phyloP scores from a whole-genome alignment of 768 basidiomycete genomes.

The Dentipellis fragilis region DNA sequence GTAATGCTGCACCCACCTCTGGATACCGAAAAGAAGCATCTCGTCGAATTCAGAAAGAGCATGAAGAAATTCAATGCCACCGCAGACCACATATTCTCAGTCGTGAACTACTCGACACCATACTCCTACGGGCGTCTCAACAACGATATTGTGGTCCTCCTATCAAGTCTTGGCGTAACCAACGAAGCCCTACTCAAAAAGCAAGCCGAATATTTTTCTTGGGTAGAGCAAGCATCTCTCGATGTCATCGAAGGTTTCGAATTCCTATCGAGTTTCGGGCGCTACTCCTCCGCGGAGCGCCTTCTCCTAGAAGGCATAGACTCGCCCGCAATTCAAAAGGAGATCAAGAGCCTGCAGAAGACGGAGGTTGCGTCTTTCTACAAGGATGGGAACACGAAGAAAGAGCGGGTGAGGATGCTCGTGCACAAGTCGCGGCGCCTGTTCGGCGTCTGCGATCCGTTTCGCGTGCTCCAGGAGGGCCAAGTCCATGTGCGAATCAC shows the following conservation, averaged over 20 bases:
- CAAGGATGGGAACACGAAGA: constrained; percentile 35
- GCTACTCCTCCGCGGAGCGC: constrained; percentile 39
- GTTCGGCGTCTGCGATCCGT: constrained; percentile 63
- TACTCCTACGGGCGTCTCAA: constrained; percentile 59
- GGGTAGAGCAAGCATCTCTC: constrained; percentile 41
- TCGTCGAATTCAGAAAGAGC: constrained; percentile 53
- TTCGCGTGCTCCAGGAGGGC: constrained; percentile 49
- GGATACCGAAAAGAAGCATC: constrained; percentile 32
- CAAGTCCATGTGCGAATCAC: constrained; percentile 55
- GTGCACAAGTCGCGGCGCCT: constrained; percentile 52
- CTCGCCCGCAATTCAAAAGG: constrained; percentile 26
- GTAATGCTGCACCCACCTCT: constrained; percentile 57
- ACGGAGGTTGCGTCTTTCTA: constrained; percentile 40
- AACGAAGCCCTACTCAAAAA: constrained; percentile 43
- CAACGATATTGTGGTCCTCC: constrained; percentile 58
- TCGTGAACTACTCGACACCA: constrained; percentile 54
- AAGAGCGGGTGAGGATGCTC: constrained; percentile 47
- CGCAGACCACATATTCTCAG: constrained; percentile 50
- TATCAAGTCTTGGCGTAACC: constrained; percentile 52
- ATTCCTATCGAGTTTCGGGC: constrained; percentile 41
- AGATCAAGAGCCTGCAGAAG: constrained; percentile 35
- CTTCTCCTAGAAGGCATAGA: constrained; percentile 49
- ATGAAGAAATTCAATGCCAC: constrained; percentile 62
- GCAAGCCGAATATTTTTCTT: constrained; percentile 47
- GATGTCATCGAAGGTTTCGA: constrained; percentile 43